Conservation (phyloP, 768 basidiomycete species). For the Cantharellus anzutake region DNA sequence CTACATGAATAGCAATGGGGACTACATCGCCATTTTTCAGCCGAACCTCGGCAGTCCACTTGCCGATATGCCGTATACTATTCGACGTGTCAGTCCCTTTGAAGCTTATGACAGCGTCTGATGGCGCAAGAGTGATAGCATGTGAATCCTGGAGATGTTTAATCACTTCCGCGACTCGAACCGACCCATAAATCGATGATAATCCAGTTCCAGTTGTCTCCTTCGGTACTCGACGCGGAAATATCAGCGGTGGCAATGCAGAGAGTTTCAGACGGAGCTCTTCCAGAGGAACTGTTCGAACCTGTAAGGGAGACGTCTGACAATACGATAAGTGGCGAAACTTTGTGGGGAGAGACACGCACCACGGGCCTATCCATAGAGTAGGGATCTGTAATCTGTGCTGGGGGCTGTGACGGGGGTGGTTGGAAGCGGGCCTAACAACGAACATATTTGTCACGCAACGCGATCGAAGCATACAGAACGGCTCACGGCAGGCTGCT, state of each 20-base stretch:
- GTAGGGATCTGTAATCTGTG: no score
- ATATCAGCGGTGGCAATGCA: conserved; percentile 4
- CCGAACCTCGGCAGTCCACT: conserved; percentile 1
- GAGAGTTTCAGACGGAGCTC: neutral
- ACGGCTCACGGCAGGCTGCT: neutral
- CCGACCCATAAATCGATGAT: conserved; percentile 7
- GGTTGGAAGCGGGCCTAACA: no score
- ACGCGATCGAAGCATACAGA: neutral
- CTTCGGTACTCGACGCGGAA: conserved; percentile 1
- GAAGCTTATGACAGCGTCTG: conserved; percentile 2
- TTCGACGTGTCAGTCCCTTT: neutral
- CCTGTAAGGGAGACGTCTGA: no score
- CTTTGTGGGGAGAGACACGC: no score
- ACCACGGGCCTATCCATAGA: no score
- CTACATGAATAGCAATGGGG: conserved; percentile 2
- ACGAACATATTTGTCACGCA: no score
- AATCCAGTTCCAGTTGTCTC: neutral
- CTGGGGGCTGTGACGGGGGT: no score
- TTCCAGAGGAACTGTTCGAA: neutral
- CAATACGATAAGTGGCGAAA: no score
- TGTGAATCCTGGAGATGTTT: conserved; percentile 1
- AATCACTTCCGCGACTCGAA: conserved; percentile 3
- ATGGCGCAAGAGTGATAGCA: conserved; percentile 1
- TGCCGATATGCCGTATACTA: conserved; percentile 4
- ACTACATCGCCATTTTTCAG: conserved; percentile 6